Base-by-base conservation (phyloP, 306 rosid genomes). In the Acacia acuminata region DNA sequence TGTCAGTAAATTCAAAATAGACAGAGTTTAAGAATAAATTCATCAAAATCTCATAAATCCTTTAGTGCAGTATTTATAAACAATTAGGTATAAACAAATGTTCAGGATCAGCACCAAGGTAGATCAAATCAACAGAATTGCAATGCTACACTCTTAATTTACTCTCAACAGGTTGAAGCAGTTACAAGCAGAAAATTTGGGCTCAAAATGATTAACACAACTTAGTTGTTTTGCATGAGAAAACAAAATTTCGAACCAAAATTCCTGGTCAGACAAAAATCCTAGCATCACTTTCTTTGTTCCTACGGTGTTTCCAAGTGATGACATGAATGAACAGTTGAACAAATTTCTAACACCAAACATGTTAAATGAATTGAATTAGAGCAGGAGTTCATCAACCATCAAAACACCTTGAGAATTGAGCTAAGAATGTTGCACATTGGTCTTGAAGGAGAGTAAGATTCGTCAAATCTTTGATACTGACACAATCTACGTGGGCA, bases 391-490 rank as follows among this genome's bases (percentile, higher is more conserved):
- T 71, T 45, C 32, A 68, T 69, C 17, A 43, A 43, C 75, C 19
- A 74, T 56, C 30, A 67, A 47, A 11, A 16, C 71, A 91, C 98
- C 98, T 92, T 69, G 94, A 86, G 85, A 89, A 87, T 71, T 89
- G 91, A 79, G 88, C 87, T 12, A 89, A 90, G 86, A 90, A 95
- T 70, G 89, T 77, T 68, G 97, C 87, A 83, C 98, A 93, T 10
- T 60, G 83, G 77, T 93, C 92, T 42, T 77, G 90, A 77, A 93
- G 86, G 32, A 88, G 40, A 73, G 73, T 73, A 42, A 93, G 91
- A 90, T 83, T 86, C 20, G 90, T 77, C 83, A 90, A 88, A 83
- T 93, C 94, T 61, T 81, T 91, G 75, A 90, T 81, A 89, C 96
- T 88, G 78, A 92, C 81, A 82, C 96, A 95, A 66, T 90, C 94